phyloP scores from a whole-genome alignment of 768 basidiomycete genomes.

The Tulasnella sp. region DNA sequence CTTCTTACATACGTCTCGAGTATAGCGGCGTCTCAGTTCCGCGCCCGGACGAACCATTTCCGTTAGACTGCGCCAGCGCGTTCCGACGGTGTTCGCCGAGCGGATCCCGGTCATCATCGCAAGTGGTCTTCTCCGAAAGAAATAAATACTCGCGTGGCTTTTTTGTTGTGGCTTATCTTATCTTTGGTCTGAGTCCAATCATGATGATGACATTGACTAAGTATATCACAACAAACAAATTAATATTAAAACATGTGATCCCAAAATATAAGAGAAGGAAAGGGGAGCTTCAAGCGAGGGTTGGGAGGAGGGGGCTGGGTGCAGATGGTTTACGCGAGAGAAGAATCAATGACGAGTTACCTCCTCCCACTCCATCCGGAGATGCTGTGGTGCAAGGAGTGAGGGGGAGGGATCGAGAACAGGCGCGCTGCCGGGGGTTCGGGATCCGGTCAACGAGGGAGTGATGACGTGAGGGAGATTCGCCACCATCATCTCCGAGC shows the following conservation, averaged over 20 bases:
- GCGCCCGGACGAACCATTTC: too few relatives aligned
- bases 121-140: too few relatives aligned
- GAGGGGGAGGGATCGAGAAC: neutral
- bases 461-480: constrained; percentile 16
- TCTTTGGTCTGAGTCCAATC: neutral
- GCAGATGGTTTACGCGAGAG: neutral
- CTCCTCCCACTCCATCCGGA: constrained; percentile 9
- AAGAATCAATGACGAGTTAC: neutral
- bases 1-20: neutral
- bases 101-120: too few relatives aligned
- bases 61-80: too few relatives aligned
- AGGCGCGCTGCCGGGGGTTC: neutral
- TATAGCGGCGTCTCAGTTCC: too few relatives aligned
- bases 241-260: constrained; percentile 3
- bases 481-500: neutral
- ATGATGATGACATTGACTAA: neutral
- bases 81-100: too few relatives aligned
- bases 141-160: neutral
- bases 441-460: neutral
- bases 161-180: neutral
- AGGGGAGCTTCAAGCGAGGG: neutral
- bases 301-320: neutral
- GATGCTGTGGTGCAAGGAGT: neutral
- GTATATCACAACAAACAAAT: neutral
- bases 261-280: neutral